phyloP scores from a whole-genome alignment of 2,329 filamentous ascomycete species.

The Aspergillus arachidicola region DNA sequence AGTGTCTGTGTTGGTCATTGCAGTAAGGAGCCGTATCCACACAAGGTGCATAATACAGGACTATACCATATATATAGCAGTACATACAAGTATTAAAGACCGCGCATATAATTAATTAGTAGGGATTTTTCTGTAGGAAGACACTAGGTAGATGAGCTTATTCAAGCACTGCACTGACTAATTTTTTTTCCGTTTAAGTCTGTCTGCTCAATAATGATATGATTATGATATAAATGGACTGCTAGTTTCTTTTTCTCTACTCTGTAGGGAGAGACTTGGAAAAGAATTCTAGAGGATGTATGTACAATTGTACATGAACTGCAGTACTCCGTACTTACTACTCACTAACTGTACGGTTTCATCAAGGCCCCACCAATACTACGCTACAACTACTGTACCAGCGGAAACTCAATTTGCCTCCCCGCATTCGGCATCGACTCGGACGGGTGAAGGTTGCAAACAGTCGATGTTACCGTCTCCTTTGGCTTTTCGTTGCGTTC shows the following conservation, averaged over 20 bases:
- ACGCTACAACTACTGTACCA: constrained; percentile 3
- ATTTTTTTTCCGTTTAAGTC: background rate
- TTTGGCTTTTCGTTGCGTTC: constrained; percentile 6
- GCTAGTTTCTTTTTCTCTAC: background rate
- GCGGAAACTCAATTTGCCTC: constrained; percentile 12
- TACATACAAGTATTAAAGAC: background rate
- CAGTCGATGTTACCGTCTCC: constrained; percentile 25
- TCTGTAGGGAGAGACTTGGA: background rate
- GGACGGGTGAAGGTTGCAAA: constrained; percentile 12
- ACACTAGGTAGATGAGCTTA: background rate
- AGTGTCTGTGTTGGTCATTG: background rate
- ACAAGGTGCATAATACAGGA: background rate
- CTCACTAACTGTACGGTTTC: background rate
- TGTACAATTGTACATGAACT: too few species aligned
- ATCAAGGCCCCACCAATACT: background rate
- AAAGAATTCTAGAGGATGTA: background rate
- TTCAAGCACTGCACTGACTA: background rate
- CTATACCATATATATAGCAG: background rate
- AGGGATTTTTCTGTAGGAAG: background rate
- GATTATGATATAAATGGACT: background rate
- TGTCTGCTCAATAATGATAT: background rate
- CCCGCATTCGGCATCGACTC: constrained; percentile 21
- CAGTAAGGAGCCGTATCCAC: background rate
- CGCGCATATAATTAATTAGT: background rate
- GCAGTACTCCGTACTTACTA: background rate